Evolutionary conservation across 2,329 filamentous ascomycete species (phyloP), one percentile per base, ranked within the genome.

Genomic region (Paraconiothyrium sp.): DNA sequence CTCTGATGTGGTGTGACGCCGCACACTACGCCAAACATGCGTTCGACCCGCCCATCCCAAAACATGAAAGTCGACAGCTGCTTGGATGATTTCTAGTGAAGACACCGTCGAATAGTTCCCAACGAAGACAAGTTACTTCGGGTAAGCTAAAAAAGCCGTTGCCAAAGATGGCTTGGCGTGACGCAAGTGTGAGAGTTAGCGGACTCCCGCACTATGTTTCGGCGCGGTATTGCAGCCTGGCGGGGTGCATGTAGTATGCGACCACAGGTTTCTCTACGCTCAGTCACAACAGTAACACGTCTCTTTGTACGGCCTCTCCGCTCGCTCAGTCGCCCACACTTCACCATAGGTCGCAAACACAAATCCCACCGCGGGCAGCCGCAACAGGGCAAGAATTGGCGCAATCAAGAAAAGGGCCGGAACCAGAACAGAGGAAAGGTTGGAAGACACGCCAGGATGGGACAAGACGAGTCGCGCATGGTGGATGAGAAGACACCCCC

Each of bases 401-500:
- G 68, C 64, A 66, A 69, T 51, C 55, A 60, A 49, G 70, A 77
- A 48, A 71, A 73, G 65, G 71, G 69, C 60, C 70, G 65, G 32
- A 55, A 50, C 43, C 44, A 44, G 32, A 63, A 51, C 50, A 51
- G 49, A 48, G 64, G 65, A 37, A 72, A 65, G 52, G 64, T 37
- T 61, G 76, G 64, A 63, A 77, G 68, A 59, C 61, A 74, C 57
- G 66, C 67, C 77, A 92, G 82, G 59, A 97, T 97, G 94, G 94
- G 94, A 61, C 93, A 97, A 78, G 92, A 97, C 75, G 85, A 89
- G 67, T 96, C 92, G 35, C 81, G 86, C 57, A 78, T 94, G 65
- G 85, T 94, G 65, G 86, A 90, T 72, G 88, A 91, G 65, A 84
- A 85, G 65, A 87, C 86, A 27, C 82, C 82, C 41, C 88, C 94